These are phyloP conservation scores for Mycena vulgaris DNA, from an alignment of 768 basidiomycete species.

Conservation along the genomic window DNA sequence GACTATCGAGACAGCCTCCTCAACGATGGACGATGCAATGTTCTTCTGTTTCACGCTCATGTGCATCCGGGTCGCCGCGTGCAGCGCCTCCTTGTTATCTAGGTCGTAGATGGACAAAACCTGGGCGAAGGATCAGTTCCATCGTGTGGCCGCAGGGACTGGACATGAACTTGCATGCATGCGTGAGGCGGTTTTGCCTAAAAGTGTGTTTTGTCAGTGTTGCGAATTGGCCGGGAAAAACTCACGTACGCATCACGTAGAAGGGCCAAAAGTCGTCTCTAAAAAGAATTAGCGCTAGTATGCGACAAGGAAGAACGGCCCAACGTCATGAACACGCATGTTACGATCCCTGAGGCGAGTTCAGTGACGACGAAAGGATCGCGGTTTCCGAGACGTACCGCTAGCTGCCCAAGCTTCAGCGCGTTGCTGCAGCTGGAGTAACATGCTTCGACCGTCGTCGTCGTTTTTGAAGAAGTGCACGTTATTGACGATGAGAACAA, in stretches of 20 bases:
- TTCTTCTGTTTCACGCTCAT: slow-evolving; percentile 48
- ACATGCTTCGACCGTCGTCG: slow-evolving; percentile 80
- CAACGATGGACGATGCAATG: slow-evolving; percentile 16
- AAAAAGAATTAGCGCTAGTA: slow-evolving; percentile 33
- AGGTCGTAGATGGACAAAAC: slow-evolving; percentile 85
- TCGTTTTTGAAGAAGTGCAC: slow-evolving; percentile 83
- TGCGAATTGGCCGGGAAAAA: slow-evolving; percentile 9
- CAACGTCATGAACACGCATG: slow-evolving; percentile 84
- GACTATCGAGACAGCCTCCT: slow-evolving; percentile 70
- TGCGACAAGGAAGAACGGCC: slow-evolving; percentile 41
- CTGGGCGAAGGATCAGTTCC: slow-evolving; percentile 46
- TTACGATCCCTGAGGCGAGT: slow-evolving; percentile 71
- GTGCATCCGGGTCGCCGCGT: slow-evolving; percentile 71
- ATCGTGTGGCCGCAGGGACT: neutral
- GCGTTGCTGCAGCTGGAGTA: slow-evolving; percentile 89
- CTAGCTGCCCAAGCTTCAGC: slow-evolving; percentile 91
- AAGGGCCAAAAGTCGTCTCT: slow-evolving; percentile 93
- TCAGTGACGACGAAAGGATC: slow-evolving; percentile 8
- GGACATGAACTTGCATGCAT: slow-evolving; percentile 70
- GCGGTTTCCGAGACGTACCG: slow-evolving; percentile 58
- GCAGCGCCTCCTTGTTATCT: slow-evolving; percentile 67
- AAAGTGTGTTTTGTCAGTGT: slow-evolving; percentile 28
- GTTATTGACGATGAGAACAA: slow-evolving; percentile 89
- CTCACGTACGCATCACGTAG: slow-evolving; percentile 70
- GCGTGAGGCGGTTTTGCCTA: slow-evolving; percentile 79